phyloP scores from a whole-genome alignment of 495 filamentous ascomycete genomes.

The Penicillium paxilli region DNA sequence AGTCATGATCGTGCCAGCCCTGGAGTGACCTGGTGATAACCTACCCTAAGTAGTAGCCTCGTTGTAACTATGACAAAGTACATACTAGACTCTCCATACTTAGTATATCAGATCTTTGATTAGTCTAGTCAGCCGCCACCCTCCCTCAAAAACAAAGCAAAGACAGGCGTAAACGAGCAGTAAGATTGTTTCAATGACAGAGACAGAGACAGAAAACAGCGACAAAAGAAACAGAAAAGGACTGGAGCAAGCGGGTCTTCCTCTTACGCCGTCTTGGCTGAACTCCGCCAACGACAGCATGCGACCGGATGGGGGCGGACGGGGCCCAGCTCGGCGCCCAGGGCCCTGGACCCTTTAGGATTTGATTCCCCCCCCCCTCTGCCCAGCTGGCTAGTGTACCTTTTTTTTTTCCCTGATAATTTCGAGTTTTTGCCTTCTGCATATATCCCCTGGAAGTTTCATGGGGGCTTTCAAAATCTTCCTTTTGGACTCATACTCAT shows the following conservation, averaged over 20 bases:
- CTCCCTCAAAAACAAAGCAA: not conserved
- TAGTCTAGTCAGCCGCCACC: not conserved
- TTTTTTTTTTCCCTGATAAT: not conserved
- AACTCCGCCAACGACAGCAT: not conserved
- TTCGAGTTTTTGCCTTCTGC: not conserved
- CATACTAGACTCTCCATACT: no score
- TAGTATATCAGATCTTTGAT: no score
- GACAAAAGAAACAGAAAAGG: not conserved
- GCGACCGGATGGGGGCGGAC: not conserved
- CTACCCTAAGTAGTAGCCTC: no score
- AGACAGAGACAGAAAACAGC: not conserved
- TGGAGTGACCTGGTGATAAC: no score
- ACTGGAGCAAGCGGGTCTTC: not conserved
- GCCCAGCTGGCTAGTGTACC: no score
- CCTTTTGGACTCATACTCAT: not conserved
- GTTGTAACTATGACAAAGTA: no score
- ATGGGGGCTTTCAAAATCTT: not conserved
- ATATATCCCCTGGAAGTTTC: not conserved
- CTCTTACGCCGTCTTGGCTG: not conserved
- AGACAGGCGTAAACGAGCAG: not conserved
- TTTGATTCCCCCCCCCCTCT: not conserved
- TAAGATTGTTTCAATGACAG: not conserved
- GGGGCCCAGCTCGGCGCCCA: not conserved
- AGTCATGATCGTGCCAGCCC: no score
- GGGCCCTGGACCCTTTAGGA: not conserved